A percentile compares a stretch with the other conserved stretches of the same genome.
These are phyloP conservation scores for Euryodendron excelsum DNA, from an alignment of 148 eudicot genomes.

Conservation along the genomic window DNA sequence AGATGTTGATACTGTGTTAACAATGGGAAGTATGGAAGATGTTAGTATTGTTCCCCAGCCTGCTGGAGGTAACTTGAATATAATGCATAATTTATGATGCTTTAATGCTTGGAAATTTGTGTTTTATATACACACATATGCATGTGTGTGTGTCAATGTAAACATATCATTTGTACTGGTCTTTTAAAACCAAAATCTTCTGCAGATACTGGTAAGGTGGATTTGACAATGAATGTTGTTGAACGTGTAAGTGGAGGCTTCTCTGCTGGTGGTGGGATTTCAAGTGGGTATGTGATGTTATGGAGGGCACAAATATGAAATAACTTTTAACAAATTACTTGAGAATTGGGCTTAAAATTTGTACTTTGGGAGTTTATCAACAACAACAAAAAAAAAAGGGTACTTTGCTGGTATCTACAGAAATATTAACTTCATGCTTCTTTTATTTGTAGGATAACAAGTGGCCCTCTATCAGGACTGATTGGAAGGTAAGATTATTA, in stretches of 20 bases:
- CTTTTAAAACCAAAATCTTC: slow-evolving; percentile 7
- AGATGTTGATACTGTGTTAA: slow-evolving; percentile 87
- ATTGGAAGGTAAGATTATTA: slow-evolving; percentile 78
- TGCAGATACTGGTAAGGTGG: slow-evolving; percentile 93
- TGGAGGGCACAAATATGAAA: neutral
- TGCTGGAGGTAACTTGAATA: slow-evolving; percentile 75
- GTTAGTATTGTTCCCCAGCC: slow-evolving; percentile 98
- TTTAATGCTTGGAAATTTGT: neutral
- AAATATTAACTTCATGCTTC: slow-evolving; percentile 17
- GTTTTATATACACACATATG: neutral
- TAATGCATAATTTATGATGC: neutral
- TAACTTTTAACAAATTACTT: neutral
- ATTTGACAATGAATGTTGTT: slow-evolving; percentile 86
- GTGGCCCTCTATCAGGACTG: slow-evolving; percentile 93
- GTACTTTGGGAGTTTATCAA: neutral
- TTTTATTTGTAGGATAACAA: slow-evolving; percentile 69
- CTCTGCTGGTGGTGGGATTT: slow-evolving; percentile 99
- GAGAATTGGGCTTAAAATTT: neutral
- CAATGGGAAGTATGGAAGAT: slow-evolving; percentile 99
- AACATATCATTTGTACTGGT: neutral
- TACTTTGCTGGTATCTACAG: slow-evolving; percentile 17
- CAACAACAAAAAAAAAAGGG: too few relatives aligned
- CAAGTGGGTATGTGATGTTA: slow-evolving; percentile 81
- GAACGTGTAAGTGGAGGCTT: slow-evolving; percentile 98
- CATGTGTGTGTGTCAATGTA: neutral